Evolutionary conservation across 2,329 filamentous ascomycete species (phyloP).

Genomic region (Penicillium sp.): DNA sequence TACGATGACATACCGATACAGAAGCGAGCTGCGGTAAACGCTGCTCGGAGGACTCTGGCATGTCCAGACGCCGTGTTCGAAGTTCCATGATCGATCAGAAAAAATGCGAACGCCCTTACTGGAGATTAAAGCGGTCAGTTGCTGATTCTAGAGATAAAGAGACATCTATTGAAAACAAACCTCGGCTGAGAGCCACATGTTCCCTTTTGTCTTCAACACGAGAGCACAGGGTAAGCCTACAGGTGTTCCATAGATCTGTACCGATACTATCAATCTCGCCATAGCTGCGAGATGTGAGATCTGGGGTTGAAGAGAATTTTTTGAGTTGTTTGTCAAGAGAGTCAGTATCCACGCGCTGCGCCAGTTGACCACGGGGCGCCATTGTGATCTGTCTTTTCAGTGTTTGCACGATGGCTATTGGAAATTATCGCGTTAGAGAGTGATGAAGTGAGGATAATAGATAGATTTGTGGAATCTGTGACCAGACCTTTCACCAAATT

Average conservation of each 20-base stretch:
- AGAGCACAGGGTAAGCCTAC: constrained; percentile 22
- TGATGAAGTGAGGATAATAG: background rate
- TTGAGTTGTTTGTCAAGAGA: background rate
- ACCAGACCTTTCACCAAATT: background rate
- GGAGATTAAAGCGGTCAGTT: background rate
- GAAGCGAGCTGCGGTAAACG: constrained; percentile 63
- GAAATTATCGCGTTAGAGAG: background rate
- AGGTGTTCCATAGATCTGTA: constrained; percentile 40
- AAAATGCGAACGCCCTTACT: constrained; percentile 51
- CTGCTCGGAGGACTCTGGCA: constrained; percentile 63
- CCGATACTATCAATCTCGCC: background rate
- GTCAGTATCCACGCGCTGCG: background rate
- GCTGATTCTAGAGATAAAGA: background rate
- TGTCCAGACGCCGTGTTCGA: constrained; percentile 14
- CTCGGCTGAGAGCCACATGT: background rate
- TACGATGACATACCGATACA: constrained; percentile 58
- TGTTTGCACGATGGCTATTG: background rate
- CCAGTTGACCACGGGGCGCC: background rate
- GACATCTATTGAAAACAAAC: background rate
- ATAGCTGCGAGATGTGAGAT: background rate
- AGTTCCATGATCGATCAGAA: constrained; percentile 62
- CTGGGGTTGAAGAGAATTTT: background rate
- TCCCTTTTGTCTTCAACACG: constrained; percentile 2
- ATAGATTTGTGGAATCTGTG: background rate
- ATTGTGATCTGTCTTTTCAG: background rate